These are phyloP conservation scores for Yamadazyma triangularis DNA, from an alignment of 1,139 yeast genomes.

Conservation along the genomic window DNA sequence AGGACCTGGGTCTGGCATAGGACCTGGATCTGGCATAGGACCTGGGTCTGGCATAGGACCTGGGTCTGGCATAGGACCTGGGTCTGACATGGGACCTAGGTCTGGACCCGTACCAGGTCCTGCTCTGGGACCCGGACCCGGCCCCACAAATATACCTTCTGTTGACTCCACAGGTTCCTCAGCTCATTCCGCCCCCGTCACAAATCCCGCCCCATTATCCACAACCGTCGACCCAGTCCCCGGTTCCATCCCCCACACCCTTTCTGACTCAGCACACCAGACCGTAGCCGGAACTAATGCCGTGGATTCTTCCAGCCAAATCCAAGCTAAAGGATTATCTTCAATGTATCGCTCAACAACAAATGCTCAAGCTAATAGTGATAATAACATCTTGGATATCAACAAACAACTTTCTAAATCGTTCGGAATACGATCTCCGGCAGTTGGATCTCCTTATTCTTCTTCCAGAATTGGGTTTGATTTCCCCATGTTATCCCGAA, in stretches of 20 bases:
- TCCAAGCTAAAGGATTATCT: constrained; percentile 1
- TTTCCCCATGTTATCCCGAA: constrained; percentile 13
- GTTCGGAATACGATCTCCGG: constrained; percentile 13
- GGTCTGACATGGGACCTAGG: background rate
- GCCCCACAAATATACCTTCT: background rate
- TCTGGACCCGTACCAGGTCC: too few species aligned
- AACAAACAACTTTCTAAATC: constrained; percentile 15
- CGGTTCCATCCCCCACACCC: constrained; percentile 4
- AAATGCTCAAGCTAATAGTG: constrained; percentile 1
- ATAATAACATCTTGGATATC: constrained; percentile 9
- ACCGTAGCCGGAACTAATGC: background rate
- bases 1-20: constrained; percentile 1
- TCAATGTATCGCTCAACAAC: constrained; percentile 1
- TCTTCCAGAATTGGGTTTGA: constrained; percentile 10
- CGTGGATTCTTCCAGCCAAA: background rate
- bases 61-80: background rate
- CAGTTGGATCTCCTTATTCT: constrained; percentile 11
- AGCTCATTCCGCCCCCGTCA: background rate
- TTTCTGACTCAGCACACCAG: constrained; percentile 4
- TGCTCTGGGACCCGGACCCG: background rate
- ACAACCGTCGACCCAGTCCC: constrained; percentile 1
- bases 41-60: background rate
- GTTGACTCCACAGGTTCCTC: background rate
- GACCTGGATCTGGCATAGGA: background rate
- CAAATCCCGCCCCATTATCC: background rate